Evolutionary conservation across 345 rosid genomes (phyloP), one percentile per base, ranked within the genome.

Genomic region (Eucalyptus curtisii): DNA sequence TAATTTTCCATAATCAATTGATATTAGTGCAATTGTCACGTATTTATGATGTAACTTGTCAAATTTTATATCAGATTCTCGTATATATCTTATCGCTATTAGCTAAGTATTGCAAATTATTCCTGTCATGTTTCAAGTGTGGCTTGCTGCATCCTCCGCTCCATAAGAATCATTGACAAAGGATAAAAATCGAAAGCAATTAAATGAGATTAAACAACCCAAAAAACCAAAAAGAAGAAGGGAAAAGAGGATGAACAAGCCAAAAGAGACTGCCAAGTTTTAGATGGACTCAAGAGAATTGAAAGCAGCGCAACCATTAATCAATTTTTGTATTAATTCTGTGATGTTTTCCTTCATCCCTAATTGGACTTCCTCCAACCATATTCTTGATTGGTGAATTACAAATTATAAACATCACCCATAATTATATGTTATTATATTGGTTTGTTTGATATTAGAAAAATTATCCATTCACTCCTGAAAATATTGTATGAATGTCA

Each of bases 11-110:
- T 64, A 20, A 8, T n/a, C 0, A n/a, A 3, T 64, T 64, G 5
- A 14, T 64, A n/a, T 64, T n/a, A n/a, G 0, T n/a, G 40, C 10
- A 64, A 64, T 64, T 15, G 5, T 64, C 17, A 64, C 14, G 20
- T 64, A 64, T 64, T 64, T n/a, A 64, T 14, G 1, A 14, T n/a
- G 2, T n/a, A n/a, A n/a, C 16, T 20, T 7, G 8, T 7, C 10
- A n/a, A 64, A 64, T 64, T 64, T 13, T 31, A n/a, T 64, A 64
- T 27, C 8, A 12, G 7, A 8, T 61, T 30, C 17, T 64, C 2
- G 0, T 64, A 7, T 7, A n/a, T n/a, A n/a, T 64, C 37, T 64
- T 14, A 16, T 31, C 5, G 2, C 19, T 7, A 4, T 64, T n/a
- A n/a, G 19, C 31, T 30, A 64, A n/a, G 17, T 64, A 30, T n/a